Percentiles rank a stretch among this genome's conserved stretches.
Conservation (phyloP, 345 rosid species). For the Cardiospermum halicacabum region DNA sequence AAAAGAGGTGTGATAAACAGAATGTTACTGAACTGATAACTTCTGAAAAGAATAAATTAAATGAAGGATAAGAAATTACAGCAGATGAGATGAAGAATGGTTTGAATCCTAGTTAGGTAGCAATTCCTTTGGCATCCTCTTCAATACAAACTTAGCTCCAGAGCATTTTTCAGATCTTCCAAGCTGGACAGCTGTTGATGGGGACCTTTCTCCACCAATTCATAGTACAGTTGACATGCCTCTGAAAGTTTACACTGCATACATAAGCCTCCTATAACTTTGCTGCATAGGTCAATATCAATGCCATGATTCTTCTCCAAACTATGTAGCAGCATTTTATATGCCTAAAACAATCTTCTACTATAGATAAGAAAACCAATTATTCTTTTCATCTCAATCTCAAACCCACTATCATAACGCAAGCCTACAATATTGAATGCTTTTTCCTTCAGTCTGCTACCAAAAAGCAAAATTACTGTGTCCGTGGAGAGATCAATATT, state of each 20-base stretch:
- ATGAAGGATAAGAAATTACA: neutral
- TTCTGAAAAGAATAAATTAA: neutral
- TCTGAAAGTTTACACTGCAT: constrained; percentile 43
- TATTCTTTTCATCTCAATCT: constrained; percentile 52
- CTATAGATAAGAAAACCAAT: constrained; percentile 43
- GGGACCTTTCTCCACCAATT: constrained; percentile 57
- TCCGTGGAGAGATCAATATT: constrained; percentile 51
- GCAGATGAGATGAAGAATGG: neutral
- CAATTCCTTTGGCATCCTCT: constrained; percentile 44
- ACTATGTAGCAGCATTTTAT: constrained; percentile 48
- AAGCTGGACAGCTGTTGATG: constrained; percentile 47
- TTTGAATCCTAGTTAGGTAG: constrained; percentile 4
- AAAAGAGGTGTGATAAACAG: too few relatives aligned
- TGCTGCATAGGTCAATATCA: constrained; percentile 34
- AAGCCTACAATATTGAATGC: constrained; percentile 43
- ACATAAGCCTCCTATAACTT: constrained; percentile 61
- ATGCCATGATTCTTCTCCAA: constrained; percentile 49
- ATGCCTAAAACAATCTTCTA: constrained; percentile 47
- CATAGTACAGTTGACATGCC: constrained; percentile 62
- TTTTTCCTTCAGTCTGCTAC: constrained; percentile 34
- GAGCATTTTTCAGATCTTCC: constrained; percentile 43
- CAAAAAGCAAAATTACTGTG: constrained; percentile 47
- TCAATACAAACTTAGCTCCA: constrained; percentile 54
- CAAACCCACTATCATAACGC: constrained; percentile 55
- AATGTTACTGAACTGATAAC: too few relatives aligned